Evolutionary conservation across 495 filamentous ascomycete species (phyloP).

Genomic region (Xylaria longipes): DNA sequence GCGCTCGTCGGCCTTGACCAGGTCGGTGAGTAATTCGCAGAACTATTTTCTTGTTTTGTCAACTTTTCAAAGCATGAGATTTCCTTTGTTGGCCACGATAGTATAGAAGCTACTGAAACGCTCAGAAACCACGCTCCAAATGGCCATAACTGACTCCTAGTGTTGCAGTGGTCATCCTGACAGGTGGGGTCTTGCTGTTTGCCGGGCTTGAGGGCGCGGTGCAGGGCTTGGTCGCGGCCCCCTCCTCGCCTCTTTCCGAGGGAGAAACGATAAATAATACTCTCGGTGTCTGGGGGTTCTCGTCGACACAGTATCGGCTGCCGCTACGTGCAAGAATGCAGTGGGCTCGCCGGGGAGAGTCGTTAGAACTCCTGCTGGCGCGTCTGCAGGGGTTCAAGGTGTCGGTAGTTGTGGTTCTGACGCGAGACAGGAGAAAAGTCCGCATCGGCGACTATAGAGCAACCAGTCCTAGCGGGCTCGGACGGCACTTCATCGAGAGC

Average conservation of each 20-base stretch:
- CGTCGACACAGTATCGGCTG: neutral
- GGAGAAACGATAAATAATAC: neutral
- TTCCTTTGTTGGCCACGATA: too few species aligned
- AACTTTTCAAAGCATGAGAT: too few species aligned
- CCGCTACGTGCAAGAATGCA: constrained; percentile 23
- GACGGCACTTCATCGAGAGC: too few species aligned
- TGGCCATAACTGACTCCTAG: too few species aligned
- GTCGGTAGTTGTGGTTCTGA: constrained; percentile 28
- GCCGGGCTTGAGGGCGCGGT: constrained; percentile 34
- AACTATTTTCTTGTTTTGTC: too few species aligned
- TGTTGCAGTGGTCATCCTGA: constrained; percentile 33
- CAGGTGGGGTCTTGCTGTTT: constrained; percentile 37
- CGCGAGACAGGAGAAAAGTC: neutral
- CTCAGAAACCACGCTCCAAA: too few species aligned
- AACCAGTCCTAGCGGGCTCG: too few species aligned
- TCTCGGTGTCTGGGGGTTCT: neutral
- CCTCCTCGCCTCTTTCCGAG: neutral
- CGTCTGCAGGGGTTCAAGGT: constrained; percentile 33
- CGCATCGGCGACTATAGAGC: neutral
- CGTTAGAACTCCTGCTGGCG: constrained; percentile 13
- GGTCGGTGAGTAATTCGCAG: neutral
- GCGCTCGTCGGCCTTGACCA: constrained; percentile 34
- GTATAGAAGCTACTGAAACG: too few species aligned
- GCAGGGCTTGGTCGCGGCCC: neutral
- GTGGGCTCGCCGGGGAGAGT: constrained; percentile 32